Base-by-base conservation (phyloP, 495 filamentous ascomycete species). In the Bacidia gigantensis region DNA sequence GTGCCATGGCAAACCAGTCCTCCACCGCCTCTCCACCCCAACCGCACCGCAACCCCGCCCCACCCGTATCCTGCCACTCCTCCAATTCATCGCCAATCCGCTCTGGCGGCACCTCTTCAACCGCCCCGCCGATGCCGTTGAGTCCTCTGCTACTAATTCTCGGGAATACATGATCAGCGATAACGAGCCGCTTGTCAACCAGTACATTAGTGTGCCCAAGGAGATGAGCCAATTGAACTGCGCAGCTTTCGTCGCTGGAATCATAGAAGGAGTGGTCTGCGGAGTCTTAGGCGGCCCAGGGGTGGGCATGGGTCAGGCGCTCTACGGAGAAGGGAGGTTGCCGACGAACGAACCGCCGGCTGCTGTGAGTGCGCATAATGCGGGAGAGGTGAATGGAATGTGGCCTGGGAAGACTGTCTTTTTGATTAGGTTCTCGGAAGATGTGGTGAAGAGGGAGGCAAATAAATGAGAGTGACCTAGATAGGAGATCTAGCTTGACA, bases 91-190 rank as follows among this genome's bases (percentile, higher is more conserved):
- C 62, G 86, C 89, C 64, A 83, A 83, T 39, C 82, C 82, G 24
- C 74, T 97, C 45, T 99, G 89, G 87, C 80, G 81, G 43, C 85
- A 90, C 65, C 84, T 99, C 39, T 99, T 97, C 69, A 76, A 74
- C 49, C 86, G 90, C 23, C 77, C 88, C 18, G 92, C 92, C 25
- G 89, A 96, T 65, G 82, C 86, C 14, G 80, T 99, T 52, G 92
- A 99, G 69, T 87, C 88, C 68, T 86, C 81, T 52, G 76, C 79
- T n/a, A 80, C 85, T 17, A 88, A 85, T 11, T 81, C 86, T 2
- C 84, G 89, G 63, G 89, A 97, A 70, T 99, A 96, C 72, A 95
- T 99, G 90, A 87, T 99, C 59, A 82, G 81, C 53, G 92, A 99
- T 65, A 95, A 99, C 64, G 93, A 97, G 61, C 92, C 92, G 39